Percentiles rank a stretch among this genome's conserved stretches.
phyloP scores from a whole-genome alignment of 371 early-diverging fungal genomes.

The Mortierella sp. region DNA sequence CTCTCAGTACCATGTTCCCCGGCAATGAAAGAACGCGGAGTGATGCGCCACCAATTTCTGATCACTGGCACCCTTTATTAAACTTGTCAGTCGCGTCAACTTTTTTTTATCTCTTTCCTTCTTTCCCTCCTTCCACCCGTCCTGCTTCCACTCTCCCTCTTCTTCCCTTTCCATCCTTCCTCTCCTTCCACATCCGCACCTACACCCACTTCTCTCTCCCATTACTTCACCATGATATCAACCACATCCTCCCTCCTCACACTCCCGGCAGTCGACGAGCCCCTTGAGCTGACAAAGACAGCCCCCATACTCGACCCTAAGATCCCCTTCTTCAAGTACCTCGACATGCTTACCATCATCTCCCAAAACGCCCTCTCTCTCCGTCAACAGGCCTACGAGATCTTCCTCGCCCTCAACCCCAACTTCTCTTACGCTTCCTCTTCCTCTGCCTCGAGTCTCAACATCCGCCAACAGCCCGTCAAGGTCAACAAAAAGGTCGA shows the following conservation, averaged over 20 bases:
- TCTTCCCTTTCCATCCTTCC: not conserved
- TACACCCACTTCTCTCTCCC: not conserved
- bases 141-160: not conserved
- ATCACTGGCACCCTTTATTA: not conserved
- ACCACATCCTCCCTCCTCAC: not conserved
- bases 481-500: constrained; percentile 10
- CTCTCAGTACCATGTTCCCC: not conserved
- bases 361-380: not conserved
- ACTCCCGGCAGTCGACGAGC: not conserved
- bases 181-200: not conserved
- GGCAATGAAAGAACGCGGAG: not conserved
- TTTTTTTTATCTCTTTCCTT: not conserved
- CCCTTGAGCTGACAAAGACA: constrained; percentile 5
- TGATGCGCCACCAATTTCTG: not conserved
- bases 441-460: not conserved
- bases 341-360: constrained; percentile 12
- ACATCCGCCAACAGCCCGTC: not conserved
- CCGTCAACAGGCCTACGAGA: not conserved
- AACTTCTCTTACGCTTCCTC: not conserved
- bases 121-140: not conserved
- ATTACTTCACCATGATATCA: not conserved
- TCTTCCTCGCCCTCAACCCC: not conserved
- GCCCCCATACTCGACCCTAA: constrained; percentile 12
- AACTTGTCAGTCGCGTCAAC: not conserved
- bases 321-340: constrained; percentile 21